Conservation (phyloP, 2,329 filamentous ascomycete species). For the Teratosphaeria viscida region DNA sequence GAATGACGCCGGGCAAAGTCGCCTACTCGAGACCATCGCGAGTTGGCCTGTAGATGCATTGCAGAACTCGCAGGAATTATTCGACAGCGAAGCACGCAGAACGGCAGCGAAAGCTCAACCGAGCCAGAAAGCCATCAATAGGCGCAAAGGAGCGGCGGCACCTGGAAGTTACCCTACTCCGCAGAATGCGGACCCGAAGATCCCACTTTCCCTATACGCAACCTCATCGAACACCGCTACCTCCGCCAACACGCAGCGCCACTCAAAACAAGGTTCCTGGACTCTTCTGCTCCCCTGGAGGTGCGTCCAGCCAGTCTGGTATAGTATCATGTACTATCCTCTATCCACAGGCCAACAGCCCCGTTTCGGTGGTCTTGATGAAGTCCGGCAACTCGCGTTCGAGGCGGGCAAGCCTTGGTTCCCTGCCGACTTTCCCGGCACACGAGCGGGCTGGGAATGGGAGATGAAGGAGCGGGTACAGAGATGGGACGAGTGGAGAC, state of each 20-base stretch:
- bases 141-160: conserved; percentile 53
- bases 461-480: conserved; percentile 45
- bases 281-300: conserved; percentile 83
- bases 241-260: neutral
- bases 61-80: conserved; percentile 41
- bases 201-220: conserved; percentile 61
- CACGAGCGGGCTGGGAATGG: conserved; percentile 68
- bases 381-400: conserved; percentile 70
- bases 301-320: conserved; percentile 77
- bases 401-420: conserved; percentile 74
- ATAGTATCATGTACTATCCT: conserved; percentile 71
- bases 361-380: conserved; percentile 69
- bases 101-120: conserved; percentile 56
- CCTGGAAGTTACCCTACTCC: conserved; percentile 54
- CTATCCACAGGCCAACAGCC: conserved; percentile 71
- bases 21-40: conserved; percentile 51
- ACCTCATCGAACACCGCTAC: conserved; percentile 22
- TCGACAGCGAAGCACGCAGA: conserved; percentile 57
- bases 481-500: conserved; percentile 58
- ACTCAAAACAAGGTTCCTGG: conserved; percentile 53
- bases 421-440: conserved; percentile 73
- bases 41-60: conserved; percentile 55
- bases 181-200: conserved; percentile 55
- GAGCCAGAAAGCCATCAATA: conserved; percentile 69
- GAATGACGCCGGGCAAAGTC: conserved; percentile 17